A percentile compares a stretch with the other conserved stretches of the same genome.
Conservation (phyloP, 2,329 filamentous ascomycete genomes). For the Aureobasidium sp. region DNA sequence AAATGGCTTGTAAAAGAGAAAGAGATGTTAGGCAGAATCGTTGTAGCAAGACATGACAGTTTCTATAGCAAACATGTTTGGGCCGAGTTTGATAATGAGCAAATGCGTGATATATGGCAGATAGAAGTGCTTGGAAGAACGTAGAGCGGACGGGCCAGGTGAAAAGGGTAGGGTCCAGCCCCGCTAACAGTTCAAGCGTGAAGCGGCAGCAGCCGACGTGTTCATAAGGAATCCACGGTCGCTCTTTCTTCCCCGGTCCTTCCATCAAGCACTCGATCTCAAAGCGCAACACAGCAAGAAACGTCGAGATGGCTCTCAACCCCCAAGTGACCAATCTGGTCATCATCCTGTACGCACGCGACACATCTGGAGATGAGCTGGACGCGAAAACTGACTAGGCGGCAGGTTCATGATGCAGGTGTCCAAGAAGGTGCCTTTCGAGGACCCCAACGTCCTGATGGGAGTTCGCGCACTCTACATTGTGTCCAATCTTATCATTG, state of each 20-base stretch:
- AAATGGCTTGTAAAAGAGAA: neutral
- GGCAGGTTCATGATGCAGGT: constrained; percentile 85
- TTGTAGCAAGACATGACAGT: neutral
- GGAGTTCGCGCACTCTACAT: constrained; percentile 59
- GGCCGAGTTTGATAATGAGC: neutral
- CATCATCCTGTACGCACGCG: constrained; percentile 62
- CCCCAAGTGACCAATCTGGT: constrained; percentile 63
- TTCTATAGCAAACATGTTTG: neutral
- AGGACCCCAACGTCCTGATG: constrained; percentile 68
- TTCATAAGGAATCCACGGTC: neutral
- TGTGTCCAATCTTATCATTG: constrained; percentile 74
- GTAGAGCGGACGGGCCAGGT: neutral
- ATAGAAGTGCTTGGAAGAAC: constrained; percentile 14
- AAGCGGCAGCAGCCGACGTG: constrained; percentile 5
- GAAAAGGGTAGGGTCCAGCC: constrained; percentile 3
- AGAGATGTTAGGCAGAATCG: neutral
- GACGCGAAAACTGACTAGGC: constrained; percentile 6
- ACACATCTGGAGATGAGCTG: neutral
- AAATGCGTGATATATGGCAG: neutral
- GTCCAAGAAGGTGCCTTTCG: constrained; percentile 90
- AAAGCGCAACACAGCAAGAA: constrained; percentile 10
- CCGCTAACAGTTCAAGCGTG: neutral
- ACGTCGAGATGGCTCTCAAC: constrained; percentile 13
- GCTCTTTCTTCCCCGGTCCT: constrained; percentile 11
- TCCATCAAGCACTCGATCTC: constrained; percentile 6